Conservation (phyloP, 345 rosid genomes). For the Chamaenerion angustifolium region DNA sequence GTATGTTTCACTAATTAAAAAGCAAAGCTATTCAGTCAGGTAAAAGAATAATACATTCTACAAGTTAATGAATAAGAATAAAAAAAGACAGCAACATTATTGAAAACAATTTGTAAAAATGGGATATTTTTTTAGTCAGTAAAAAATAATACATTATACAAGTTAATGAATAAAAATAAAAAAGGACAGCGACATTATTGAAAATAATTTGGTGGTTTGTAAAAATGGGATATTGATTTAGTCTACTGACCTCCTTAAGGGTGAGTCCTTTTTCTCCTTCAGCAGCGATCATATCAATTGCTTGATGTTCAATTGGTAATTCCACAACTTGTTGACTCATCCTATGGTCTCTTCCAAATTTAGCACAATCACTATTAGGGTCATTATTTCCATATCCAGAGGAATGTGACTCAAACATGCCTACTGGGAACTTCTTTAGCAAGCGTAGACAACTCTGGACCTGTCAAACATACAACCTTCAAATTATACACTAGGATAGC, state of each 20-base stretch:
- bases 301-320: conserved; percentile 72
- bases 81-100: background rate
- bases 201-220: background rate
- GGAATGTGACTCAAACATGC: conserved; percentile 3
- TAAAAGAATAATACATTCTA: background rate
- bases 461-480: conserved; percentile 5
- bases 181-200: background rate
- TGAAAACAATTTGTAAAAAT: background rate
- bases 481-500: background rate
- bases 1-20: background rate
- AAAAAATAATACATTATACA: background rate
- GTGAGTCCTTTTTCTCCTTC: conserved; percentile 60
- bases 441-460: conserved; percentile 10
- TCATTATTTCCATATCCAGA: conserved; percentile 18
- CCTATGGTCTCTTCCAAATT: conserved; percentile 54
- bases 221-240: conserved; percentile 1
- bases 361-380: conserved; percentile 23
- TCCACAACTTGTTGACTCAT: conserved; percentile 60
- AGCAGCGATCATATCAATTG: conserved; percentile 75
- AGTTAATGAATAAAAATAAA: background rate
- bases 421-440: conserved; percentile 7
- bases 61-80: background rate
- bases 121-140: background rate
- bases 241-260: conserved; percentile 48
- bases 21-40: background rate